Evolutionary conservation across 208 protist genomes (phyloP).

Genomic region (Borovskyia barvae): DNA sequence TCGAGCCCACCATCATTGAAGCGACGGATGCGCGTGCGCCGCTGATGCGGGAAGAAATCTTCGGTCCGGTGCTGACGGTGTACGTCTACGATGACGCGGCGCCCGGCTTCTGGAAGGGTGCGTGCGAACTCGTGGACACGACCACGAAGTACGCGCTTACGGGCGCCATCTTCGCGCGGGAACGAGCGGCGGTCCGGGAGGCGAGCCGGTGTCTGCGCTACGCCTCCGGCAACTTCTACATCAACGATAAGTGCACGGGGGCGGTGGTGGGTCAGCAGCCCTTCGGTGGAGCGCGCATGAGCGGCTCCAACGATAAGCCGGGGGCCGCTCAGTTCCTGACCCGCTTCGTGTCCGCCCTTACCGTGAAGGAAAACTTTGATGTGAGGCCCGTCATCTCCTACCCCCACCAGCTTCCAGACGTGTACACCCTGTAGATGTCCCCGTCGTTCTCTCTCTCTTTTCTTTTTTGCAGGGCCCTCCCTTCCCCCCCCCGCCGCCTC

Average conservation of each 20-base stretch:
- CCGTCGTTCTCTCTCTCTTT: constrained; percentile 7
- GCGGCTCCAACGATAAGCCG: constrained; percentile 98
- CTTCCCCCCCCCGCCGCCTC: no score
- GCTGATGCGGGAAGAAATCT: constrained; percentile 96
- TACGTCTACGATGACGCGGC: constrained; percentile 94
- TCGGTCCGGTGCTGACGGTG: constrained; percentile 96
- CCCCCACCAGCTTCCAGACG: constrained; percentile 85
- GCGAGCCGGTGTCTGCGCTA: constrained; percentile 72
- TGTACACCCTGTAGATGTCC: constrained; percentile 49
- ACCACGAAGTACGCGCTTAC: constrained; percentile 94
- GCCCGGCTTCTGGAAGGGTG: constrained; percentile 79
- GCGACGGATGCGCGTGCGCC: constrained; percentile 85
- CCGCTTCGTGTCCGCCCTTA: constrained; percentile 88
- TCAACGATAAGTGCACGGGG: constrained; percentile 98
- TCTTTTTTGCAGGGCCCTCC: no score
- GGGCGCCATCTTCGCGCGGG: constrained; percentile 91
- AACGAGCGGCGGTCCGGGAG: constrained; percentile 69
- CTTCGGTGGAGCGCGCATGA: constrained; percentile 92
- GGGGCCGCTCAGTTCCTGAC: constrained; percentile 89
- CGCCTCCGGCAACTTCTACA: constrained; percentile 96
- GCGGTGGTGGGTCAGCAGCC: constrained; percentile 98
- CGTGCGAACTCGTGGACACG: constrained; percentile 79
- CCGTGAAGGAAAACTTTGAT: constrained; percentile 97
- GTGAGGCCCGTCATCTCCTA: constrained; percentile 87
- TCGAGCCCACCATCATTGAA: constrained; percentile 95